These are phyloP conservation scores for Boletus eberwhitei DNA, from an alignment of 768 basidiomycete genomes.

Conservation along the genomic window DNA sequence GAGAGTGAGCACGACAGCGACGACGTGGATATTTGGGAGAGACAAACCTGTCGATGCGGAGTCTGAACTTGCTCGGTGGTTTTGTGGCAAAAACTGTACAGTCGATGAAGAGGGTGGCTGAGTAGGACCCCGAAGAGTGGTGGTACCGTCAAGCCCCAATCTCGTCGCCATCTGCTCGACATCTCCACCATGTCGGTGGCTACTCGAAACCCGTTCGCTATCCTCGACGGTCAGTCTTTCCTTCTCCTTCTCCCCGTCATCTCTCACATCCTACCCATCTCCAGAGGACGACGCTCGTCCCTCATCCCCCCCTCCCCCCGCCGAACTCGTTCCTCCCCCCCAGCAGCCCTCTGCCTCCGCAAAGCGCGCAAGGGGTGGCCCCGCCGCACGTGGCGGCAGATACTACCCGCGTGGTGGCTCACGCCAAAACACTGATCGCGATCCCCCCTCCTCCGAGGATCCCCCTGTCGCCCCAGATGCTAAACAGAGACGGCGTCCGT, in stretches of 20 bases:
- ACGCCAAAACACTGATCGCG: constrained; percentile 36
- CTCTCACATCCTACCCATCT: neutral
- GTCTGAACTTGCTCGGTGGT: constrained; percentile 1
- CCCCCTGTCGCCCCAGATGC: constrained; percentile 32
- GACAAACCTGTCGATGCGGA: constrained; percentile 46
- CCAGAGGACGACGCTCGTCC: constrained; percentile 47
- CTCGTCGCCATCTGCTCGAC: neutral
- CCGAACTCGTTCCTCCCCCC: constrained; percentile 24
- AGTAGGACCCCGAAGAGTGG: constrained; percentile 40
- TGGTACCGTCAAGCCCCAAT: neutral
- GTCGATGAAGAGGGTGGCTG: constrained; percentile 35
- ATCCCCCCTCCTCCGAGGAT: constrained; percentile 39
- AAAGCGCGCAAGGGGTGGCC: constrained; percentile 51
- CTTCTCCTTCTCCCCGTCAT: neutral
- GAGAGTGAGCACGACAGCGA: constrained; percentile 2
- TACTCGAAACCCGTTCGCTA: constrained; percentile 80
- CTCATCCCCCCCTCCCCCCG: constrained; percentile 36
- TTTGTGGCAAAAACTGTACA: constrained; percentile 39
- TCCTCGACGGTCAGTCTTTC: constrained; percentile 65
- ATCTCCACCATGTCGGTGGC: constrained; percentile 75
- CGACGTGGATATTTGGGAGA: neutral
- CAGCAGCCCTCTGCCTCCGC: constrained; percentile 38
- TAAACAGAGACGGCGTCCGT: constrained; percentile 33
- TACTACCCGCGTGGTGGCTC: constrained; percentile 69
- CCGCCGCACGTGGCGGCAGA: constrained; percentile 61